Evolutionary conservation across 148 eudicot genomes (phyloP).

Genomic region (Rhododendron ferrugineum): DNA sequence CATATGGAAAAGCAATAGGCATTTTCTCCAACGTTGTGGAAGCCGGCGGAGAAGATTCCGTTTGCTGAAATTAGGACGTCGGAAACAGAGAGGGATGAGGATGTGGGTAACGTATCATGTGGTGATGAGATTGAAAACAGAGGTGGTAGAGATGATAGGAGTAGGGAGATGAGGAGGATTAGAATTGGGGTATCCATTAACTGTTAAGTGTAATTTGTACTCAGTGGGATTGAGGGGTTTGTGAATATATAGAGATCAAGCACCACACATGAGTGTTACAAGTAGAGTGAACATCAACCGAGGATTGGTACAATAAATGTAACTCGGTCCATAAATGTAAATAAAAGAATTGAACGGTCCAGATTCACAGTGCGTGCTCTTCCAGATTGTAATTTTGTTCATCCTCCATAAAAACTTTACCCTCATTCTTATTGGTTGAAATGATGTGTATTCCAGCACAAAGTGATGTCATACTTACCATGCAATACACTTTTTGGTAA

Average conservation of each 20-base stretch:
- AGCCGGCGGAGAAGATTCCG: constrained; percentile 29
- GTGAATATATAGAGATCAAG: neutral
- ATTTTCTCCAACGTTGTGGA: constrained; percentile 22
- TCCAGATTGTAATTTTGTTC: too few relatives aligned
- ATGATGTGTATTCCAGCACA: too few relatives aligned
- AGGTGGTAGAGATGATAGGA: neutral
- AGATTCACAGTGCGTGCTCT: accelerated
- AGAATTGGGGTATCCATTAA: neutral
- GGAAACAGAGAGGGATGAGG: neutral
- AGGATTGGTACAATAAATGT: too few relatives aligned
- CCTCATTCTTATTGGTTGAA: too few relatives aligned
- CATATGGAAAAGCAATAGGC: constrained; percentile 36
- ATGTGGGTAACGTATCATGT: neutral
- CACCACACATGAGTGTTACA: neutral
- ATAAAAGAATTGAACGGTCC: too few relatives aligned
- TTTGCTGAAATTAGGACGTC: neutral
- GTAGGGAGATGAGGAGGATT: neutral
- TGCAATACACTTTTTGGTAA: too few relatives aligned
- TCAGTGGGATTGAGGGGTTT: too few relatives aligned
- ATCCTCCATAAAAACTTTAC: too few relatives aligned
- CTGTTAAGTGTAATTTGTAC: neutral
- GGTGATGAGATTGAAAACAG: too few relatives aligned
- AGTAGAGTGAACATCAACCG: too few relatives aligned
- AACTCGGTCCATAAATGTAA: too few relatives aligned
- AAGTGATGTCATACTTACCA: too few relatives aligned